Base-by-base conservation (phyloP, 331 rosid species). In the Pyrus hybrid region DNA sequence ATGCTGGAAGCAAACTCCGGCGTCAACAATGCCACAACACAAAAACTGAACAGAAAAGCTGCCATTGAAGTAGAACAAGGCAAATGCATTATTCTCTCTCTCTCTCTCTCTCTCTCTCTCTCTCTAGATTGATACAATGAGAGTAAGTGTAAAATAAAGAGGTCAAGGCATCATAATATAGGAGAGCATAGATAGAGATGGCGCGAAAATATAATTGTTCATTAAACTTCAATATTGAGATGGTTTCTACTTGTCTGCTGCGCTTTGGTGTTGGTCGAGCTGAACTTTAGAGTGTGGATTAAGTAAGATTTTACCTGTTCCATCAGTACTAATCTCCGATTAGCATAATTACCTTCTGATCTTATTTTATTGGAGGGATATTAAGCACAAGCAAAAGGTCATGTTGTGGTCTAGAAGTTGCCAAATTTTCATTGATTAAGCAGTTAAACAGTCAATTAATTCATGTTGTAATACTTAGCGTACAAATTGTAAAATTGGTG, bases 201-300 rank as follows among this genome's bases (percentile, higher is more conserved):
- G 67, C 17, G 2, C 14, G 64, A 12, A 11, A 22, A 58, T 62
- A 30, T 70, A 7, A 16, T 70, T 65, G 56, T 72, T 41, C 13
- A 23, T 18, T 35, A 3, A 26, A 12, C 25, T 6, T 45, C 61
- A 35, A 26, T 17, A 45, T 69, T 67, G 61, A 66, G 72, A 37
- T 72, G 76, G 63, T 68, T 37, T 54, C 76, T 35, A 26, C 47
- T 22, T 51, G 86, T 73, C 32, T 65, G 75, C 73, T 82, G 28
- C n/a, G 58, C 73, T 68, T 76, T 67, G 80, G 23, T 83, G 91
- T 77, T 80, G 97, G 96, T 93, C 93, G 71, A 35, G 88, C 81
- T 88, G 84, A 86, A 87, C 84, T 93, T 87, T 93, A 87, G 94
- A 93, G 97, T 93, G 89, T 70, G 71, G 47, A 78, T 79, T 53